These are phyloP conservation scores for Fusarium longipes DNA, from an alignment of 2,329 filamentous ascomycete genomes.

Conservation along the genomic window DNA sequence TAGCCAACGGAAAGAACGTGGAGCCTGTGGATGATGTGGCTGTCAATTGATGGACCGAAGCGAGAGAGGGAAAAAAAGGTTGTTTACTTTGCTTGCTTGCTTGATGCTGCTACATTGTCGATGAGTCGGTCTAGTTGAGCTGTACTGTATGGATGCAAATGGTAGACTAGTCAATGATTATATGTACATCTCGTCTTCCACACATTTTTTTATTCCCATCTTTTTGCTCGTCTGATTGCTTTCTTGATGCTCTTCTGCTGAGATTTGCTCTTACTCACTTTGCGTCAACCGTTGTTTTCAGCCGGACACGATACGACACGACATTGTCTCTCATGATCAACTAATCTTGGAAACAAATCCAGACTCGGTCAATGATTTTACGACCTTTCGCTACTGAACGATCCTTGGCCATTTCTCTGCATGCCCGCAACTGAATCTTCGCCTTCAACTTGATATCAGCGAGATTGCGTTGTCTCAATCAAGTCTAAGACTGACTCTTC, in stretches of 20 bases:
- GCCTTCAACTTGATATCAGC: slow-evolving; percentile 22
- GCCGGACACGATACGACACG: slow-evolving; percentile 11
- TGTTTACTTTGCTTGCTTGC: slow-evolving; percentile 35
- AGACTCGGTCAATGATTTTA: slow-evolving; percentile 28
- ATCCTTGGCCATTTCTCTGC: slow-evolving; percentile 34
- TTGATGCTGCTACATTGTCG: slow-evolving; percentile 14
- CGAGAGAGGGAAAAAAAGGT: slow-evolving; percentile 24
- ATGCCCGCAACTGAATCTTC: slow-evolving; percentile 21
- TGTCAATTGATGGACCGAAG: slow-evolving; percentile 45
- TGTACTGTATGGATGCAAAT: neutral
- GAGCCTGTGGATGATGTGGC: slow-evolving; percentile 45
- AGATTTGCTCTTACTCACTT: slow-evolving; percentile 19
- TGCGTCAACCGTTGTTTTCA: slow-evolving; percentile 14
- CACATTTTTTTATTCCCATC: neutral
- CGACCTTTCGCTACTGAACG: slow-evolving; percentile 26
- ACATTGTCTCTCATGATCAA: slow-evolving; percentile 3
- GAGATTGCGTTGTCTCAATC: slow-evolving; percentile 40
- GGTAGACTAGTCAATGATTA: neutral
- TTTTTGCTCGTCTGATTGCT: slow-evolving; percentile 14
- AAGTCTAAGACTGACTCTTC: slow-evolving; percentile 30
- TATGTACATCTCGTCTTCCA: slow-evolving; percentile 34
- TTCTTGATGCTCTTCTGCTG: slow-evolving; percentile 13
- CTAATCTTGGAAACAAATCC: slow-evolving; percentile 9
- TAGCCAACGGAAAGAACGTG: slow-evolving; percentile 37
- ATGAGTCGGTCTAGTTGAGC: slow-evolving; percentile 31